phyloP scores from a whole-genome alignment of 257 asterid genomes.

The Verbena officinalis region DNA sequence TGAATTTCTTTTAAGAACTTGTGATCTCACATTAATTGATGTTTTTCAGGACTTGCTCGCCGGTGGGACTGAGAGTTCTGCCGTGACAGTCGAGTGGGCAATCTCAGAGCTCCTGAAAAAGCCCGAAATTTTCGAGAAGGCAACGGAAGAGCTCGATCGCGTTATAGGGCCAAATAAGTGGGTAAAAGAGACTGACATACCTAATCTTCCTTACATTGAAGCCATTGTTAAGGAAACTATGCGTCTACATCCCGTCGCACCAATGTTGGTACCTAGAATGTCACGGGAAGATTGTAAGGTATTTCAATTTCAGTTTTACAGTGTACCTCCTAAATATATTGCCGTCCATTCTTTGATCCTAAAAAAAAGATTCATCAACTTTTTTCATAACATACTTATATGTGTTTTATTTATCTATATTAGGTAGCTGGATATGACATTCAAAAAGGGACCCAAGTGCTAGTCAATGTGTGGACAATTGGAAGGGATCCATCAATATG shows the following conservation, averaged over 20 bases:
- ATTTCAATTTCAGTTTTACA: not conserved
- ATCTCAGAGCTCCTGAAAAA: constrained; percentile 71
- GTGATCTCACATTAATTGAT: not conserved
- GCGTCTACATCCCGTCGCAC: constrained; percentile 60
- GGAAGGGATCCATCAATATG: constrained; percentile 66
- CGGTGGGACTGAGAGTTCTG: constrained; percentile 91
- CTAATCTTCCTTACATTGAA: constrained; percentile 45
- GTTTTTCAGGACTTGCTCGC: constrained; percentile 63
- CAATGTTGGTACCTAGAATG: constrained; percentile 67
- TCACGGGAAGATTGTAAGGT: constrained; percentile 66
- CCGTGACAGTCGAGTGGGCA: constrained; percentile 93
- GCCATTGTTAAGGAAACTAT: constrained; percentile 57
- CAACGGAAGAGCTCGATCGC: constrained; percentile 68
- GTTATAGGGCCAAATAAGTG: constrained; percentile 61
- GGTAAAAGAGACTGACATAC: constrained; percentile 46
- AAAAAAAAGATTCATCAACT: not conserved
- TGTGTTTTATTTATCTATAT: not conserved
- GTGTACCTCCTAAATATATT: too few relatives aligned
- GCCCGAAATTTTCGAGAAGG: constrained; percentile 59
- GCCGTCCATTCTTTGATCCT: too few relatives aligned
- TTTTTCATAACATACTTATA: not conserved
- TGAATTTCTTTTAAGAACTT: too few relatives aligned
- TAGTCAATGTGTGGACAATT: constrained; percentile 62
- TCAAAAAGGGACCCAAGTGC: constrained; percentile 43
- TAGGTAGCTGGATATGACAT: constrained; percentile 58